Percentiles rank a stretch among this genome's conserved stretches.
These are phyloP conservation scores for Vitis hybrid DNA, from an alignment of 177 flowering plant genomes.

Conservation along the genomic window DNA sequence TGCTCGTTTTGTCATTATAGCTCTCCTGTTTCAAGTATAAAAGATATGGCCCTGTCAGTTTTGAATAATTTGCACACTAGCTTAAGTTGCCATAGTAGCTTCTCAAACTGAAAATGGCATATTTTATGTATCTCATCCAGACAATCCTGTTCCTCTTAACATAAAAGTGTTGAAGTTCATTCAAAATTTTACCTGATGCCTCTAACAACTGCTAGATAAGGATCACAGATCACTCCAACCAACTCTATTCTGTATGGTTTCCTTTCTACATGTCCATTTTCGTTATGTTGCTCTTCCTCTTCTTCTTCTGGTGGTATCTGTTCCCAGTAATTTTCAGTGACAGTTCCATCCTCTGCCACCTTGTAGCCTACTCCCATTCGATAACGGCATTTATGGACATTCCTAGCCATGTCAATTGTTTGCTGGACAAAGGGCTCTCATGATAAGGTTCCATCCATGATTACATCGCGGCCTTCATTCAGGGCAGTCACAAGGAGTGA, in stretches of 20 bases:
- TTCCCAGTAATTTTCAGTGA: constrained; percentile 86
- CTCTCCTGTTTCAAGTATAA: constrained; percentile 59
- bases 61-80: too few species aligned
- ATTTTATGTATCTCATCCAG: too few species aligned
- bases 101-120: too few species aligned
- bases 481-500: constrained; percentile 91
- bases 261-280: constrained; percentile 12
- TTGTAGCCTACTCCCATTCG: constrained; percentile 92
- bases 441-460: constrained; percentile 91
- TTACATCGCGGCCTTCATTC: constrained; percentile 95
- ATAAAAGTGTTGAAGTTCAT: background rate
- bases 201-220: constrained; percentile 84
- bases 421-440: constrained; percentile 94
- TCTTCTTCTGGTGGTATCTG: constrained; percentile 35
- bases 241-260: constrained; percentile 89
- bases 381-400: constrained; percentile 71
- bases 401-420: constrained; percentile 85
- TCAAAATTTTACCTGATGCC: constrained; percentile 68
- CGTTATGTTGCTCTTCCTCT: constrained; percentile 11
- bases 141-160: background rate
- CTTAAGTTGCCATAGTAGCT: too few species aligned
- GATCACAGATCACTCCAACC: constrained; percentile 92
- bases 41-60: background rate
- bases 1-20: constrained; percentile 73
- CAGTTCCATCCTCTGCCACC: constrained; percentile 61